Percentiles rank a stretch among this genome's conserved stretches.
Evolutionary conservation across 176 grass and related monocot species (phyloP).

Genomic region (Eragrostis nindensis): DNA sequence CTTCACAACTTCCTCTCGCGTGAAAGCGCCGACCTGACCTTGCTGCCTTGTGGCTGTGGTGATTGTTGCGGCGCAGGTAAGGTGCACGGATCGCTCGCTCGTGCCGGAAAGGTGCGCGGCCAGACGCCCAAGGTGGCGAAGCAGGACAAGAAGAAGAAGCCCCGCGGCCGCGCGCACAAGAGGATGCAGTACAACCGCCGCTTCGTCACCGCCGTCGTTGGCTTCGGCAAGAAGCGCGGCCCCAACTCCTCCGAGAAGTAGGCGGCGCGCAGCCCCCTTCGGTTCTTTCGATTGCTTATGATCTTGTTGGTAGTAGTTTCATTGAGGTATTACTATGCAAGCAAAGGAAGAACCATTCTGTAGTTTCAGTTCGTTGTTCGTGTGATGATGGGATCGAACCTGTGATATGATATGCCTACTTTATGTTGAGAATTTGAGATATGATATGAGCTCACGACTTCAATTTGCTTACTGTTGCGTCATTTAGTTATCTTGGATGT

Average conservation of each 20-base stretch:
- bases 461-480: neutral
- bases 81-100: constrained; percentile 88
- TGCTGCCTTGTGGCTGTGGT: neutral
- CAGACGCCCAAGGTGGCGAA: constrained; percentile 92
- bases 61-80: constrained; percentile 47
- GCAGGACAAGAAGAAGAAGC: constrained; percentile 96
- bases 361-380: constrained; percentile 20
- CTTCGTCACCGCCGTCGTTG: constrained; percentile 86
- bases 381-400: constrained; percentile 24
- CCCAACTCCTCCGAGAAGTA: constrained; percentile 94
- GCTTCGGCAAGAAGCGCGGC: constrained; percentile 89
- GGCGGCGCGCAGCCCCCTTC: neutral
- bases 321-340: constrained; percentile 5
- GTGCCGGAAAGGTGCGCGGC: constrained; percentile 81
- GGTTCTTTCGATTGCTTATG: constrained; percentile 9
- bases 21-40: neutral
- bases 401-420: constrained; percentile 15
- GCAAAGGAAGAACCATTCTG: constrained; percentile 13
- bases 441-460: constrained; percentile 15
- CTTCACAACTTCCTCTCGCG: neutral
- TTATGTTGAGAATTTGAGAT: constrained; percentile 35
- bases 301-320: constrained; percentile 33
- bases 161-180: constrained; percentile 80
- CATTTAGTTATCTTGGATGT: neutral
- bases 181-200: constrained; percentile 96